A percentile compares a stretch with the other conserved stretches of the same genome.
phyloP scores from a whole-genome alignment of 306 rosid species.

The Hylodesmum podocarpum region DNA sequence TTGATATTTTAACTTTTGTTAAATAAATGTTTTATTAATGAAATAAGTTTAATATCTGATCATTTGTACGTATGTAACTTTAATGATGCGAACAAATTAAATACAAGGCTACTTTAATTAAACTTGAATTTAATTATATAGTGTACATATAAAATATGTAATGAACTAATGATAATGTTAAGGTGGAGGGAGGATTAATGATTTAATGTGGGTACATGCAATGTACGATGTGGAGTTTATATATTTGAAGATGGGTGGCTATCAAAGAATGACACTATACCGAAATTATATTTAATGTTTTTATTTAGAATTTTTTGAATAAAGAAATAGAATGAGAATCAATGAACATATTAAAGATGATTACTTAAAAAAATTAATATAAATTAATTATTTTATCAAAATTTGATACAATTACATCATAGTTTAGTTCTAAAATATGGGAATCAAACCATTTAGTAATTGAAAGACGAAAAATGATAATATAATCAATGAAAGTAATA shows the following conservation, averaged over 20 bases:
- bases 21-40: background rate
- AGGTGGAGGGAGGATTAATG: background rate
- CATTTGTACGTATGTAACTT: background rate
- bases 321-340: too few relatives aligned
- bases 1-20: background rate
- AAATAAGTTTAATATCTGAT: background rate
- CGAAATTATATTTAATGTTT: too few relatives aligned
- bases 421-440: too few relatives aligned
- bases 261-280: background rate
- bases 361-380: too few relatives aligned
- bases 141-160: background rate
- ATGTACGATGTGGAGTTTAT: background rate
- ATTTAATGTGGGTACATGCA: background rate
- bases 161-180: background rate
- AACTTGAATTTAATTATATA: background rate
- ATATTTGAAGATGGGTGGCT: background rate
- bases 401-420: too few relatives aligned
- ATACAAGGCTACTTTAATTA: background rate
- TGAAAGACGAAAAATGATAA: too few relatives aligned
- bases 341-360: too few relatives aligned
- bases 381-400: too few relatives aligned
- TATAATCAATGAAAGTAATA: too few relatives aligned
- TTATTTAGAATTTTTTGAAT: too few relatives aligned
- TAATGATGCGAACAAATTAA: background rate
- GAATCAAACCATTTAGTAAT: too few relatives aligned